A percentile compares a stretch with the other conserved stretches of the same genome.
Conservation (phyloP, 1,139 yeast genomes). For the Debaryomyces coudertii region DNA sequence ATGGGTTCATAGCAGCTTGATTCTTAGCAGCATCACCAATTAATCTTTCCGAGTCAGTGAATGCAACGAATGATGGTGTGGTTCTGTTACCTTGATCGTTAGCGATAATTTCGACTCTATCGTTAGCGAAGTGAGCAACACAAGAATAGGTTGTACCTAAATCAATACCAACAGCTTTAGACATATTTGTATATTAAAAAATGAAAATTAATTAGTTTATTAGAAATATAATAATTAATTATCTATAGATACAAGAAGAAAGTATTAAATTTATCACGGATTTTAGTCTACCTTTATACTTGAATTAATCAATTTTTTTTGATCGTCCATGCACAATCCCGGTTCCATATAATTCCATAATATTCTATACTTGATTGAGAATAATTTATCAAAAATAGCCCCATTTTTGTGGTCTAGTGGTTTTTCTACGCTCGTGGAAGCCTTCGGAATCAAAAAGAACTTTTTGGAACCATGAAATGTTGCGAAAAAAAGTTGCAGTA, state of each 20-base stretch:
- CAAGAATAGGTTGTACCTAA: constrained; percentile 86
- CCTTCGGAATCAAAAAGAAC: constrained; percentile 8
- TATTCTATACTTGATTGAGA: constrained; percentile 9
- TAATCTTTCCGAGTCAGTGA: constrained; percentile 95
- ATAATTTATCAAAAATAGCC: not conserved
- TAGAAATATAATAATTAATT: constrained; percentile 6
- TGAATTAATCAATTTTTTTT: not conserved
- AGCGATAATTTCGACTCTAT: constrained; percentile 67
- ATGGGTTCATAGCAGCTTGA: constrained; percentile 97
- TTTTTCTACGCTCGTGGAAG: constrained; percentile 3
- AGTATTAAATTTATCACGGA: not conserved
- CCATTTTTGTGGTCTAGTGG: not conserved
- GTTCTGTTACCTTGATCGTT: constrained; percentile 66
- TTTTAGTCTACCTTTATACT: constrained; percentile 10
- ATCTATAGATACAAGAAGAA: constrained; percentile 5
- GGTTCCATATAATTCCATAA: constrained; percentile 9
- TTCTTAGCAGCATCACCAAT: constrained; percentile 99
- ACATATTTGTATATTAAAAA: constrained; percentile 34
- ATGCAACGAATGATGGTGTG: constrained; percentile 97
- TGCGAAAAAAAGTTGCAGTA: constrained; percentile 6
- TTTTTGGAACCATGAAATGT: constrained; percentile 1
- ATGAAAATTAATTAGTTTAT: constrained; percentile 5
- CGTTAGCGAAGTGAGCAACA: constrained; percentile 75
- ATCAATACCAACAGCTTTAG: constrained; percentile 80
- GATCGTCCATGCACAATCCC: constrained; percentile 9